These are phyloP conservation scores for Globisporangium camurandrum DNA, from an alignment of 352 stramenopile genomes.

Conservation along the genomic window DNA sequence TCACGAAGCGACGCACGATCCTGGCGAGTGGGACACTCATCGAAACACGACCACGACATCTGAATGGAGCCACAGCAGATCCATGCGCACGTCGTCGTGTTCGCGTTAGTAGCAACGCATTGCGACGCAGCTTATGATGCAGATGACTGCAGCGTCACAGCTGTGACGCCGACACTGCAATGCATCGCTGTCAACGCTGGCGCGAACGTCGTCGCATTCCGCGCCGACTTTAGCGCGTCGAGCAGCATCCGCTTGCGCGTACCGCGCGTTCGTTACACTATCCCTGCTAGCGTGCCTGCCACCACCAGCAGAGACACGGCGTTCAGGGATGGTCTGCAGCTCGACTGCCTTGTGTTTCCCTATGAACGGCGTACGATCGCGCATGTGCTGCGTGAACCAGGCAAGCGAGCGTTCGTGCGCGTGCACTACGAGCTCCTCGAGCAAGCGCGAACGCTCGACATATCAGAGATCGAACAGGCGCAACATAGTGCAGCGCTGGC, in stretches of 20 bases:
- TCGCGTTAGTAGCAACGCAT: constrained; percentile 18
- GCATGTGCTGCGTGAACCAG: constrained; percentile 17
- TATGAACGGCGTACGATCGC: constrained; percentile 28
- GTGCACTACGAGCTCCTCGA: constrained; percentile 23
- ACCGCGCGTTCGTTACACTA: too few species aligned
- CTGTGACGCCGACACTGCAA: constrained; percentile 16
- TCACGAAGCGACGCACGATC: background rate
- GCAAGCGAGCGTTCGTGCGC: constrained; percentile 33
- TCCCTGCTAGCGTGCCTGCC: background rate
- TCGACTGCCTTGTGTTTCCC: constrained; percentile 25
- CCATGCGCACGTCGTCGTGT: constrained; percentile 26
- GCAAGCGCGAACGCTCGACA: background rate
- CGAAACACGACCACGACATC: background rate
- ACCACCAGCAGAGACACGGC: constrained; percentile 1
- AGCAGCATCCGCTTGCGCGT: constrained; percentile 24
- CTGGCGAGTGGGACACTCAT: too few species aligned
- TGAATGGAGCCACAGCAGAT: constrained; percentile 7
- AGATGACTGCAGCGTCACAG: background rate
- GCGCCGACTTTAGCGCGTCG: constrained; percentile 38
- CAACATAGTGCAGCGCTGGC: background rate
- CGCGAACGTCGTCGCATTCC: constrained; percentile 25
- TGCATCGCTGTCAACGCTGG: constrained; percentile 39
- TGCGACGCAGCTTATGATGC: background rate
- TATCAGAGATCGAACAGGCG: constrained; percentile 4
- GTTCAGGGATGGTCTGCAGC: constrained; percentile 3